These are phyloP conservation scores for Funneliformis mosseae DNA, from an alignment of 192 early-diverging fungal genomes.

Conservation along the genomic window DNA sequence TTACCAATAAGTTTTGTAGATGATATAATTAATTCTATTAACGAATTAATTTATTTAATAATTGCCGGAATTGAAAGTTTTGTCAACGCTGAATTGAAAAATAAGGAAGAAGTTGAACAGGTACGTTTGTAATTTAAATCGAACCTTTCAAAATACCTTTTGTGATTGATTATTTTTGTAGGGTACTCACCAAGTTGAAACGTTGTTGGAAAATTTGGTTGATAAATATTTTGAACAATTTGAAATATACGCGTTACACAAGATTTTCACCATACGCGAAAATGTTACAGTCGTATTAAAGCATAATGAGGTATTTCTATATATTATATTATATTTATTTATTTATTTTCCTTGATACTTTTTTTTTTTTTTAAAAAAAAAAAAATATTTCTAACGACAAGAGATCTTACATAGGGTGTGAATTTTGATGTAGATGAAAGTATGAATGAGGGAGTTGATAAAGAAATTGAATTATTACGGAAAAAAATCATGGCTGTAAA, in stretches of 20 bases:
- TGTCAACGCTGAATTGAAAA: slow-evolving; percentile 45
- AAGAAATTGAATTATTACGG: slow-evolving; percentile 44
- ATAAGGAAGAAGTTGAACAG: slow-evolving; percentile 3
- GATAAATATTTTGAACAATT: slow-evolving; percentile 85
- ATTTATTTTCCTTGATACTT: background rate
- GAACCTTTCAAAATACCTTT: background rate
- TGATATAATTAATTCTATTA: slow-evolving; percentile 78
- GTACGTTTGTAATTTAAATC: background rate
- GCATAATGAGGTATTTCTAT: slow-evolving; percentile 51
- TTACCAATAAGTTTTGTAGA: slow-evolving; percentile 79
- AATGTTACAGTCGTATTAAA: slow-evolving; percentile 55
- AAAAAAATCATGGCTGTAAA: slow-evolving; percentile 47
- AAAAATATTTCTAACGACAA: background rate
- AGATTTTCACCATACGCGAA: slow-evolving; percentile 70
- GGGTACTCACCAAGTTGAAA: slow-evolving; percentile 76
- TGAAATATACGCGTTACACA: slow-evolving; percentile 75
- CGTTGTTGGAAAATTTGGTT: slow-evolving; percentile 74
- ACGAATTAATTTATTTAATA: slow-evolving; percentile 72
- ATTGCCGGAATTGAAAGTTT: slow-evolving; percentile 69
- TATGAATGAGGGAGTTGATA: slow-evolving; percentile 42
- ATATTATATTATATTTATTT: background rate
- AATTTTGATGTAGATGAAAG: slow-evolving; percentile 40
- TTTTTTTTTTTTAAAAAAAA: background rate
- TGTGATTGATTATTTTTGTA: slow-evolving; percentile 21
- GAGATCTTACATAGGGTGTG: slow-evolving; percentile 27